phyloP scores from a whole-genome alignment of 1,139 yeast species.

The Hyphopichia buzzinii region DNA sequence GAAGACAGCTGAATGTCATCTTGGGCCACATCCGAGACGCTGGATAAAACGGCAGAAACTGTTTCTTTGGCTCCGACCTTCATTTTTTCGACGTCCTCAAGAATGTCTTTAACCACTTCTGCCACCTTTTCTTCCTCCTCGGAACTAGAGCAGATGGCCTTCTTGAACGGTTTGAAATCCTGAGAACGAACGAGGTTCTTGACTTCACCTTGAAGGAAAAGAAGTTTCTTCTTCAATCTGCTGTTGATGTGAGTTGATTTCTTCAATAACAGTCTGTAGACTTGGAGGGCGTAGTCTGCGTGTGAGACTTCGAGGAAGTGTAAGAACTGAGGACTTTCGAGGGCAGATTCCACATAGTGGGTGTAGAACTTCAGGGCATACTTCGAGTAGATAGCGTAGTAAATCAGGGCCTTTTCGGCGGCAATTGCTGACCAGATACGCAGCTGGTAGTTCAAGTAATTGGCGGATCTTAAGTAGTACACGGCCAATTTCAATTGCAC shows the following conservation, averaged over 20 bases:
- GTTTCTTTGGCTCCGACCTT: too few species aligned
- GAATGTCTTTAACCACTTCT: conserved; percentile 22
- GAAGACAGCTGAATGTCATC: background rate
- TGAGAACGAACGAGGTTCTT: conserved; percentile 24
- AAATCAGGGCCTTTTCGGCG: background rate
- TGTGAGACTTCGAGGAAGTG: background rate
- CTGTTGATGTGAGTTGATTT: conserved; percentile 3
- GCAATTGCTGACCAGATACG: background rate
- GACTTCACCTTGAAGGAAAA: conserved; percentile 29
- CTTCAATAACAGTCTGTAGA: background rate
- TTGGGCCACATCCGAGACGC: background rate
- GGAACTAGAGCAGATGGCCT: conserved; percentile 8
- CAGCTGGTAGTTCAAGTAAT: background rate
- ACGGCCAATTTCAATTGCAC: background rate
- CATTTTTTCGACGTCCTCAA: conserved; percentile 14
- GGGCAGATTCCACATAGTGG: background rate
- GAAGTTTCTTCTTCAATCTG: conserved; percentile 15
- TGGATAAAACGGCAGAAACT: background rate
- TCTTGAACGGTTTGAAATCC: conserved; percentile 10
- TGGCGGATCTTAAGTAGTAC: background rate
- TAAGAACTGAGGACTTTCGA: background rate
- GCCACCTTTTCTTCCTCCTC: conserved; percentile 13
- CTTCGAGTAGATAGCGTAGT: background rate
- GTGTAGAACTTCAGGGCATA: background rate
- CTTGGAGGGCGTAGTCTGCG: background rate